phyloP scores from a whole-genome alignment of 805 yeast genomes.

The Pichia gijzeniarum region DNA sequence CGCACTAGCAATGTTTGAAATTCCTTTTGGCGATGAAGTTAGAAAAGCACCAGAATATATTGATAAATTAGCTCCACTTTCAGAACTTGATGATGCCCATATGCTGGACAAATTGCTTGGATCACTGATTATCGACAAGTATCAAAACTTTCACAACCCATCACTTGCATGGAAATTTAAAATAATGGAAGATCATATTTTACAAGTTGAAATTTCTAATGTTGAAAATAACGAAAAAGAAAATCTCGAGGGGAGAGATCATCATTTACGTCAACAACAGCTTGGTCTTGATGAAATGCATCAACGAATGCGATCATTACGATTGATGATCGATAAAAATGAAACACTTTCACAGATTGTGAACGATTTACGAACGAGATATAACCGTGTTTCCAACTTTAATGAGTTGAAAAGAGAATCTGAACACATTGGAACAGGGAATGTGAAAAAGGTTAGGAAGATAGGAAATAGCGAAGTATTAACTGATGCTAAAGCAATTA shows the following conservation, averaged over 20 bases:
- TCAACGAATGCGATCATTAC: constrained; percentile 11
- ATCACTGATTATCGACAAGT: constrained; percentile 24
- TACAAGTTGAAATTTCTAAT: constrained; percentile 37
- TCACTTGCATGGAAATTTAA: constrained; percentile 60
- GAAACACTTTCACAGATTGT: constrained; percentile 7
- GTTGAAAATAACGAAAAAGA: constrained; percentile 9
- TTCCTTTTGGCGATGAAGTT: constrained; percentile 75
- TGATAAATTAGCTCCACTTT: constrained; percentile 20
- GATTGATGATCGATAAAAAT: constrained; percentile 11
- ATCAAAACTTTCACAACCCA: constrained; percentile 45
- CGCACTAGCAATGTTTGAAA: constrained; percentile 61
- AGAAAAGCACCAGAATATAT: constrained; percentile 49
- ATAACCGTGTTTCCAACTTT: constrained; percentile 21
- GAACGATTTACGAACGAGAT: constrained; percentile 16
- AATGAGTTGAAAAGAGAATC: constrained; percentile 6
- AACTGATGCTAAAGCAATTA: not conserved
- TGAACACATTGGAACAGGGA: not conserved
- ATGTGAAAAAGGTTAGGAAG: not conserved
- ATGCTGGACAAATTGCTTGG: constrained; percentile 20
- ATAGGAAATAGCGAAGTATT: not conserved
- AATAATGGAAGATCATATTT: constrained; percentile 54
- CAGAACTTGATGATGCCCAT: constrained; percentile 14
- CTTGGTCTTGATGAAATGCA: constrained; percentile 21
- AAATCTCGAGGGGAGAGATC: not conserved
- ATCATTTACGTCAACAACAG: constrained; percentile 13